Percentiles rank a stretch among this genome's conserved stretches.
Conservation (phyloP, 176 grass and related monocot genomes). For the Triticum aestivum region DNA sequence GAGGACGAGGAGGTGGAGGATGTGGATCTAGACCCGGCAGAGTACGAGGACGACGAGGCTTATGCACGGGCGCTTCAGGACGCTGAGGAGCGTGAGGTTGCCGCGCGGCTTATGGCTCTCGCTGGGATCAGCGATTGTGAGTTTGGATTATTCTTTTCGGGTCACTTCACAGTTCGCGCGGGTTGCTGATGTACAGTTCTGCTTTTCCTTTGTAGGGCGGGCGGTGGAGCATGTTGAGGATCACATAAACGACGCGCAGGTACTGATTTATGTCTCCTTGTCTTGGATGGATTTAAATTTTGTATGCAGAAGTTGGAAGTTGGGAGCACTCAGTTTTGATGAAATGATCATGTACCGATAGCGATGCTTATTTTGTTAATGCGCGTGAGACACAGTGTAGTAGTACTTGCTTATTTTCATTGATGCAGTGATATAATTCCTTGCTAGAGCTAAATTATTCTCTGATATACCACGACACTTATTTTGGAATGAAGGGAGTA, state of each 20-base stretch:
- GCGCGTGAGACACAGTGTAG: neutral
- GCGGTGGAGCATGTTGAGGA: slow-evolving; percentile 76
- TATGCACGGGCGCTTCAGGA: slow-evolving; percentile 89
- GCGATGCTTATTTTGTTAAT: neutral
- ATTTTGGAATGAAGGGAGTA: neutral
- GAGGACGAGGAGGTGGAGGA: slow-evolving; percentile 70
- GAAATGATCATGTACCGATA: neutral
- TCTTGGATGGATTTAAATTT: neutral
- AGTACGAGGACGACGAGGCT: slow-evolving; percentile 79
- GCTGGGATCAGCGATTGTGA: slow-evolving; percentile 87
- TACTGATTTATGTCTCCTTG: slow-evolving; percentile 6
- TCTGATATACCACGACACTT: neutral
- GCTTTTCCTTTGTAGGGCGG: slow-evolving; percentile 52
- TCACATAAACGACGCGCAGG: slow-evolving; percentile 60
- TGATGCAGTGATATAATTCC: neutral
- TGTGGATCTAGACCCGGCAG: slow-evolving; percentile 50
- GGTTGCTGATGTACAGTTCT: slow-evolving; percentile 18
- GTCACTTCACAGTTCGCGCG: neutral
- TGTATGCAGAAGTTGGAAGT: neutral
- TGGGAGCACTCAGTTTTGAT: neutral
- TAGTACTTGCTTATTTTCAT: neutral
- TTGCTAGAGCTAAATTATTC: neutral
- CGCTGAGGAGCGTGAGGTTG: slow-evolving; percentile 82
- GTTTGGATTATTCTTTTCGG: slow-evolving; percentile 6
- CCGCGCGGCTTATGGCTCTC: slow-evolving; percentile 74